phyloP scores from a whole-genome alignment of 2,329 filamentous ascomycete species.

The Bertia moriformis region DNA sequence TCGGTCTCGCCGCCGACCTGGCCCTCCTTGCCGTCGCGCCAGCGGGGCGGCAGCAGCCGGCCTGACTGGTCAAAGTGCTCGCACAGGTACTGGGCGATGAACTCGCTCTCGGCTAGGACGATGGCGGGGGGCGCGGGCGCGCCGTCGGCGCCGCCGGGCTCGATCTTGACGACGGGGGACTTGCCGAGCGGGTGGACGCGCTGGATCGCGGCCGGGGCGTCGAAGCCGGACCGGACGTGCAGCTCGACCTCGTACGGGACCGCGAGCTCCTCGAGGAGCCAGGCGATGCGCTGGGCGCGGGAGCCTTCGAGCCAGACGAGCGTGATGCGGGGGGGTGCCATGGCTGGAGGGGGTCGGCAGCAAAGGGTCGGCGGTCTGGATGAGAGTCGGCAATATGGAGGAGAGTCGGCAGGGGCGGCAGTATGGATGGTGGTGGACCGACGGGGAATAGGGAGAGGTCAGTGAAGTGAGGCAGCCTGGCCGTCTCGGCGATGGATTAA shows the following conservation, averaged over 20 bases:
- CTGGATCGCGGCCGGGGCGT: conserved; percentile 63
- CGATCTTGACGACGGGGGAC: conserved; percentile 62
- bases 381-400: conserved; percentile 1
- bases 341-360: conserved; percentile 4
- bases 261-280: conserved; percentile 72
- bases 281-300: conserved; percentile 68
- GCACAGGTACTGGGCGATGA: conserved; percentile 69
- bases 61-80: conserved; percentile 39
- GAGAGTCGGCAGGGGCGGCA: conserved; percentile 1
- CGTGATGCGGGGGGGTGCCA: background rate
- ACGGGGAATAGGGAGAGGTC: too few species aligned
- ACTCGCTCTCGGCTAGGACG: conserved; percentile 67
- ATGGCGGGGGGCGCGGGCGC: conserved; percentile 14
- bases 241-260: conserved; percentile 67
- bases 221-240: conserved; percentile 51
- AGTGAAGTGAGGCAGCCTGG: too few species aligned
- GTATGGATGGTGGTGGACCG: too few species aligned
- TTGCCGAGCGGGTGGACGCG: conserved; percentile 76
- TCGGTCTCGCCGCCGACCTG: conserved; percentile 45
- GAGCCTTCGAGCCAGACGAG: conserved; percentile 70
- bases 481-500: too few species aligned
- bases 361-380: conserved; percentile 1
- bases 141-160: conserved; percentile 17
- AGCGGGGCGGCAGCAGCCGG: conserved; percentile 34
- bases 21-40: conserved; percentile 41